Evolutionary conservation across 1,139 yeast species (phyloP).

Genomic region (Sugiyamaella paludigena): DNA sequence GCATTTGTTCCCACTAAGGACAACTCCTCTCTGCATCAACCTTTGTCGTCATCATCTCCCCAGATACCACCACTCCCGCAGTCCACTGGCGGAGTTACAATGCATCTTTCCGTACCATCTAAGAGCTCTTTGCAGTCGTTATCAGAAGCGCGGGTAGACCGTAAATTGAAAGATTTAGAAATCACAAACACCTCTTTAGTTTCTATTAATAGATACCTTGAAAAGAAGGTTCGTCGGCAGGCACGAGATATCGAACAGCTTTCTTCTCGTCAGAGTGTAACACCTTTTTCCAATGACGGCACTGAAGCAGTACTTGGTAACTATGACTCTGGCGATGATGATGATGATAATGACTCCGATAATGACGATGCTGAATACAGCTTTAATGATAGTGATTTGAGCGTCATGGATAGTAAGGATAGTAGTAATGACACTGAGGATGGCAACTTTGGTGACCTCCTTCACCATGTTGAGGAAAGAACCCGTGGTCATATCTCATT

Average conservation of each 20-base stretch:
- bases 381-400: slow-evolving; percentile 1
- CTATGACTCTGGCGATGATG: slow-evolving; percentile 13
- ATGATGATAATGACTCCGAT: slow-evolving; percentile 11
- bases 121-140: neutral
- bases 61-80: neutral
- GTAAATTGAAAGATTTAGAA: slow-evolving; percentile 33
- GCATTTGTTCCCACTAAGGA: neutral
- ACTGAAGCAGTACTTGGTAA: neutral
- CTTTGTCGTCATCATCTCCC: neutral
- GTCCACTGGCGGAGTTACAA: too few species aligned
- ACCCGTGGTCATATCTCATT: slow-evolving; percentile 27
- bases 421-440: too few species aligned
- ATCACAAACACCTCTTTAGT: slow-evolving; percentile 32
- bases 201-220: slow-evolving; percentile 32
- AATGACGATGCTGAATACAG: slow-evolving; percentile 13
- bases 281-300: neutral
- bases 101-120: neutral
- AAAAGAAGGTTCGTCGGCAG: slow-evolving; percentile 26
- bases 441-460: neutral
- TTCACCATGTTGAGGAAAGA: slow-evolving; percentile 13
- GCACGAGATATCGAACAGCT: slow-evolving; percentile 23
- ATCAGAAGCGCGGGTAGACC: slow-evolving; percentile 26
- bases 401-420: neutral
- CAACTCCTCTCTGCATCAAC: neutral
- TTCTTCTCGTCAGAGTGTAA: neutral